Conservation (phyloP, 176 grass and related monocot genomes). For the Avena insularis region DNA sequence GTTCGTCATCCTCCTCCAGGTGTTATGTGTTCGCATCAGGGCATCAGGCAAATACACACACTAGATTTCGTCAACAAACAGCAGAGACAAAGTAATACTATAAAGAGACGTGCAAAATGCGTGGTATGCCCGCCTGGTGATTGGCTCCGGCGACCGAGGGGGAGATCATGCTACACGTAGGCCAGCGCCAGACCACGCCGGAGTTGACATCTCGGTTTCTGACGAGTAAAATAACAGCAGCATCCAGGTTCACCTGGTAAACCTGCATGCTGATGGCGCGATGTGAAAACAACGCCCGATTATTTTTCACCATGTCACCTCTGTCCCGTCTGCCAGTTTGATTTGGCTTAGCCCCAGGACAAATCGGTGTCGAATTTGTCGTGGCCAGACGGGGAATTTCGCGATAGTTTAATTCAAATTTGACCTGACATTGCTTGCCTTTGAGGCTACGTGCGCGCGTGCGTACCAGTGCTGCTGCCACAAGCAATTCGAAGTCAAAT, state of each 20-base stretch:
- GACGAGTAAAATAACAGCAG: not conserved
- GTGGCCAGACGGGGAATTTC: not conserved
- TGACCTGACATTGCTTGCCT: not conserved
- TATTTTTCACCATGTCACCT: not conserved
- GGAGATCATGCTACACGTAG: not conserved
- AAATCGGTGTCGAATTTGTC: not conserved
- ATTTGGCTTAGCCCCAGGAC: not conserved
- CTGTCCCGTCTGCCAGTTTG: not conserved
- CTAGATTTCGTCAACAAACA: not conserved
- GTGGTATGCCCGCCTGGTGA: not conserved
- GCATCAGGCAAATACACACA: not conserved
- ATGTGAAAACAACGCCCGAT: not conserved
- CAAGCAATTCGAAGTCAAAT: conserved; percentile 2
- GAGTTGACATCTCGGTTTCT: not conserved
- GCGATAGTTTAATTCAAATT: not conserved
- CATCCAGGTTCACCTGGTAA: not conserved
- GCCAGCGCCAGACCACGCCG: not conserved
- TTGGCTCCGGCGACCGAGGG: not conserved
- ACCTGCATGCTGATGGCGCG: not conserved
- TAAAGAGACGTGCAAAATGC: not conserved
- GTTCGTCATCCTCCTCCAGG: not conserved
- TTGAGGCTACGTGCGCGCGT: not conserved
- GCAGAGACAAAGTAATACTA: not conserved
- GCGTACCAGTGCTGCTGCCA: not conserved
- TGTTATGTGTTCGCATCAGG: not conserved